A percentile compares a stretch with the other conserved stretches of the same genome.
Conservation (phyloP, 2,329 filamentous ascomycete species). For the Diaporthe sp. region DNA sequence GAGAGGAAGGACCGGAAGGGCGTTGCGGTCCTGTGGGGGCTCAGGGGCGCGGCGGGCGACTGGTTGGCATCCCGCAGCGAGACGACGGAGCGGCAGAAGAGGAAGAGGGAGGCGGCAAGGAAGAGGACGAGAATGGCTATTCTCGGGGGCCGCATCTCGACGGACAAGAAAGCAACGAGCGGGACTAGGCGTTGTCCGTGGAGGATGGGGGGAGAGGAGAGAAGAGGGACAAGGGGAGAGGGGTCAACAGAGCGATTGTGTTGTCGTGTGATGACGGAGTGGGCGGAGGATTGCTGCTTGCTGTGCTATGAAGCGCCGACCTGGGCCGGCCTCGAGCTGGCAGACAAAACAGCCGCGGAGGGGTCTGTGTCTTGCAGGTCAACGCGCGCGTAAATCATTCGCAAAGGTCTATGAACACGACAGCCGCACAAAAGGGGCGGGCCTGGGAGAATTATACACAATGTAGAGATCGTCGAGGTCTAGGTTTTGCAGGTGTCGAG, state of each 20-base stretch:
- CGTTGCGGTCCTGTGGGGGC: constrained; percentile 50
- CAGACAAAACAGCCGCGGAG: constrained; percentile 37
- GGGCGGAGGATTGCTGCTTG: constrained; percentile 28
- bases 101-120: constrained; percentile 66
- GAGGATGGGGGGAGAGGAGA: not conserved
- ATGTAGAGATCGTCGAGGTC: constrained; percentile 25
- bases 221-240: not conserved
- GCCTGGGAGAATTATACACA: constrained; percentile 30
- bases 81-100: constrained; percentile 66
- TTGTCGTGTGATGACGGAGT: constrained; percentile 22
- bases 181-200: constrained; percentile 3
- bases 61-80: constrained; percentile 49
- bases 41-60: constrained; percentile 46
- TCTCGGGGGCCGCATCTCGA: constrained; percentile 66
- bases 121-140: constrained; percentile 69
- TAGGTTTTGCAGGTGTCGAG: constrained; percentile 22
- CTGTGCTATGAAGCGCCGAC: constrained; percentile 36
- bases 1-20: constrained; percentile 72
- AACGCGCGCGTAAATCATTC: constrained; percentile 38
- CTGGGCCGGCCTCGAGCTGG: constrained; percentile 34
- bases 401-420: constrained; percentile 36
- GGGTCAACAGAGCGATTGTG: constrained; percentile 23
- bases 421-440: constrained; percentile 21
- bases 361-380: constrained; percentile 18
- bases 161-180: constrained; percentile 18